A percentile compares a stretch with the other conserved stretches of the same genome.
These are phyloP conservation scores for Geranomyces variabilis DNA, from an alignment of 192 early-diverging fungal species.

Conservation along the genomic window DNA sequence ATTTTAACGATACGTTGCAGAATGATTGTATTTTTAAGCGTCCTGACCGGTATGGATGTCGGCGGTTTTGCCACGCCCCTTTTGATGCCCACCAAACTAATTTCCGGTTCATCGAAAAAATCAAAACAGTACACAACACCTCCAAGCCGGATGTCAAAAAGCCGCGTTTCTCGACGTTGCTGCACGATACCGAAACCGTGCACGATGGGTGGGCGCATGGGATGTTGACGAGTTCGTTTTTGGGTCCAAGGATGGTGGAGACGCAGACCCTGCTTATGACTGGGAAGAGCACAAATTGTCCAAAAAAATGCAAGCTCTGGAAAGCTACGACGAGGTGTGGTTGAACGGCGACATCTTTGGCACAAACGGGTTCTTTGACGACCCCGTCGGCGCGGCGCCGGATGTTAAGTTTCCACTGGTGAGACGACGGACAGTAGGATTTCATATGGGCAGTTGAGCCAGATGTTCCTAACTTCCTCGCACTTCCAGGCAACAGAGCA, in stretches of 20 bases:
- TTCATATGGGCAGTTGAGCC: no score
- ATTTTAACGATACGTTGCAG: conserved; percentile 3
- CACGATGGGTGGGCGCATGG: conserved; percentile 1
- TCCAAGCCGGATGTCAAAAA: conserved; percentile 11
- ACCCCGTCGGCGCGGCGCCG: background rate
- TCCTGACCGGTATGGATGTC: conserved; percentile 5
- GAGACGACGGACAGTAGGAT: background rate
- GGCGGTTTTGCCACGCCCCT: no score
- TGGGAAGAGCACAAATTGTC: conserved; percentile 11
- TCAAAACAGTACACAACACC: background rate
- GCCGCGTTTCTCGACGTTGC: conserved; percentile 13
- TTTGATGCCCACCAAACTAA: no score
- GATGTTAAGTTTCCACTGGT: conserved; percentile 1
- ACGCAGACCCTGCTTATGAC: background rate
- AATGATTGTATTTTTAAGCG: conserved; percentile 13
- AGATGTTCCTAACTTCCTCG: background rate
- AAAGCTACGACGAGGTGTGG: conserved; percentile 15
- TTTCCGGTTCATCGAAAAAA: no score
- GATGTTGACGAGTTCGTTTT: conserved; percentile 24
- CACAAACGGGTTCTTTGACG: conserved; percentile 12
- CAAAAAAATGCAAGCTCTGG: background rate
- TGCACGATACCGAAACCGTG: conserved; percentile 8
- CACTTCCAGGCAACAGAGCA: background rate
- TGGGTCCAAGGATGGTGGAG: background rate
- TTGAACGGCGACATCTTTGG: conserved; percentile 11